phyloP scores from a whole-genome alignment of 2,329 filamentous ascomycete genomes.

The Sphaerulina musiva region DNA sequence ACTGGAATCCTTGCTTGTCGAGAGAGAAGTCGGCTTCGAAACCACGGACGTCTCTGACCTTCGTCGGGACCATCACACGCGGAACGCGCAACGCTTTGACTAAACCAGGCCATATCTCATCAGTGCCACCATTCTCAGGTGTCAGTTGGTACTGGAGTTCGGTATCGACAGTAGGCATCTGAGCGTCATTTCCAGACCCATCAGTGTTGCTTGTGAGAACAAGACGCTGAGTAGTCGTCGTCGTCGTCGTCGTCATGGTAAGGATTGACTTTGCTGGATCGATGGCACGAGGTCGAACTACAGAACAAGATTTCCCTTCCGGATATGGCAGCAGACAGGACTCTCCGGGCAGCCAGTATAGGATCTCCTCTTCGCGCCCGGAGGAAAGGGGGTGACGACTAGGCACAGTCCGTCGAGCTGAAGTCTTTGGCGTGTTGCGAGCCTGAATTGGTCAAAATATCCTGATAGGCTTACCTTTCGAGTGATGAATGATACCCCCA shows the following conservation, averaged over 20 bases:
- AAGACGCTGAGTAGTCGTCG: background rate
- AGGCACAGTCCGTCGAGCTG: too few species aligned
- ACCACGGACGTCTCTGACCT: slow-evolving; percentile 5
- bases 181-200: background rate
- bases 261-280: background rate
- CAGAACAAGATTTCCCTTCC: background rate
- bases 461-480: too few species aligned
- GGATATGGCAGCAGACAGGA: too few species aligned
- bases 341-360: too few species aligned
- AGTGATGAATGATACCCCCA: too few species aligned
- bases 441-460: too few species aligned
- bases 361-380: too few species aligned
- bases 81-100: slow-evolving; percentile 9
- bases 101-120: slow-evolving; percentile 9
- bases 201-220: background rate
- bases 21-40: background rate
- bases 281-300: background rate
- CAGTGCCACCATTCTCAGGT: slow-evolving; percentile 7
- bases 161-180: slow-evolving; percentile 3
- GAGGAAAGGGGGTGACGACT: too few species aligned
- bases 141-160: slow-evolving; percentile 9
- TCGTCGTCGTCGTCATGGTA: background rate
- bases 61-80: slow-evolving; percentile 8
- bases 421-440: too few species aligned
- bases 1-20: slow-evolving; percentile 11